Percentiles rank a stretch among this genome's conserved stretches.
phyloP scores from a whole-genome alignment of 2,329 filamentous ascomycete genomes.

The Stagonosporopsis chrysanthemi region DNA sequence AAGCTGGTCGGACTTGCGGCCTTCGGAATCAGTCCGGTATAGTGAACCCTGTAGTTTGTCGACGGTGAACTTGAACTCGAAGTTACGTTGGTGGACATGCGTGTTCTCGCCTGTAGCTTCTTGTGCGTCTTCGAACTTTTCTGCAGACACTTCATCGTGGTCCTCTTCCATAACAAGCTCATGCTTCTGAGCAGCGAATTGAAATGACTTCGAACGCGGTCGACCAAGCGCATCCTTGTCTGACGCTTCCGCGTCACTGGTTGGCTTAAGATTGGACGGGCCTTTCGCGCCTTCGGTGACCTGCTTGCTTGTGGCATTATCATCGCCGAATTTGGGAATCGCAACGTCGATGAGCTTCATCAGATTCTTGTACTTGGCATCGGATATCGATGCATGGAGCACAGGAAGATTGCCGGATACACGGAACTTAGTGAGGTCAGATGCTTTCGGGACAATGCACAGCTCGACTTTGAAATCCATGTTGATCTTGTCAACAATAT shows the following conservation, averaged over 20 bases:
- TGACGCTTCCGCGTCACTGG: slow-evolving; percentile 32
- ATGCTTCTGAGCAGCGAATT: slow-evolving; percentile 73
- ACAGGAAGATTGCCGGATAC: slow-evolving; percentile 92
- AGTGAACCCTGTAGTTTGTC: slow-evolving; percentile 93
- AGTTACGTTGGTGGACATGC: slow-evolving; percentile 85
- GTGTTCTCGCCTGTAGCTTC: slow-evolving; percentile 61
- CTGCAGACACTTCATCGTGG: slow-evolving; percentile 66
- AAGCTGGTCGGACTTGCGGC: slow-evolving; percentile 76
- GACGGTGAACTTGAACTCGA: slow-evolving; percentile 96
- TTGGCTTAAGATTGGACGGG: slow-evolving; percentile 49
- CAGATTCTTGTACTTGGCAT: slow-evolving; percentile 94
- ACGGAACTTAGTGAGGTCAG: slow-evolving; percentile 89
- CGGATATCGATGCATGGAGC: slow-evolving; percentile 88
- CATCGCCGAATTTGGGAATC: slow-evolving; percentile 79
- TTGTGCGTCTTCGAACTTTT: slow-evolving; percentile 71
- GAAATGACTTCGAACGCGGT: slow-evolving; percentile 74
- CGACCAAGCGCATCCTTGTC: slow-evolving; percentile 53
- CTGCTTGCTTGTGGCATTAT: slow-evolving; percentile 49
- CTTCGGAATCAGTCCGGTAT: slow-evolving; percentile 83
- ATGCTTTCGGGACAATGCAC: slow-evolving; percentile 95
- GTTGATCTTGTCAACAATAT: slow-evolving; percentile 96
- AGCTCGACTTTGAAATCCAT: slow-evolving; percentile 96
- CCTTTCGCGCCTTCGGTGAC: slow-evolving; percentile 45
- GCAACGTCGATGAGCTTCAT: slow-evolving; percentile 97
- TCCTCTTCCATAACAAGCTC: slow-evolving; percentile 83